phyloP scores from a whole-genome alignment of 208 protist species.

The Endotrypanum monterogeii region DNA sequence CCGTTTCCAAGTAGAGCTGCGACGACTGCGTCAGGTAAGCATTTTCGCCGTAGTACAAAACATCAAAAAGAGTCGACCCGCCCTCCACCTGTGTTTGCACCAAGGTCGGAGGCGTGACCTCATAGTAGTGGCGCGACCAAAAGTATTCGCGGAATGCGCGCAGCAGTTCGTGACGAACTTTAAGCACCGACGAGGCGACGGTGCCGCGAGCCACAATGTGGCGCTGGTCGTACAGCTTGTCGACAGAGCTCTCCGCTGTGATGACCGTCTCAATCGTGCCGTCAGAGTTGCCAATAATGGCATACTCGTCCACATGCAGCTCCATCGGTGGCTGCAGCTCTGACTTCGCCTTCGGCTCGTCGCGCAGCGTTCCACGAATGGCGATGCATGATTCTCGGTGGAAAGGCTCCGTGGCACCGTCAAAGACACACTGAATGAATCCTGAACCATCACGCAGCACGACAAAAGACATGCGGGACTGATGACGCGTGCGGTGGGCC shows the following conservation, averaged over 20 bases:
- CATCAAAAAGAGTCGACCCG: slow-evolving; percentile 97
- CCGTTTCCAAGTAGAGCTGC: slow-evolving; percentile 99
- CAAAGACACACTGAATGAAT: slow-evolving; percentile 96
- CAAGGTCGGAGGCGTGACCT: slow-evolving; percentile 98
- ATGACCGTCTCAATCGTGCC: slow-evolving; percentile 89
- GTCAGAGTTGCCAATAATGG: slow-evolving; percentile 83
- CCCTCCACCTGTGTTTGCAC: slow-evolving; percentile 99
- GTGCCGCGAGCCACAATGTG: slow-evolving; percentile 96
- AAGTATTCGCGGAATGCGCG: slow-evolving; percentile 97
- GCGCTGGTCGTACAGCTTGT: slow-evolving; percentile 94
- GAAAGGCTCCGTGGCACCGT: slow-evolving; percentile 73
- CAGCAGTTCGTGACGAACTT: slow-evolving; percentile 90
- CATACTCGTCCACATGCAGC: slow-evolving; percentile 89
- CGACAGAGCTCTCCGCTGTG: slow-evolving; percentile 90
- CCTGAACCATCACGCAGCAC: slow-evolving; percentile 96
- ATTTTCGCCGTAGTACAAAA: slow-evolving; percentile 97
- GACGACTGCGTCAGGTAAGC: slow-evolving; percentile 99
- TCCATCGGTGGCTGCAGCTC: slow-evolving; percentile 84
- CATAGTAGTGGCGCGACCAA: slow-evolving; percentile 84
- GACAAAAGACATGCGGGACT: slow-evolving; percentile 96
- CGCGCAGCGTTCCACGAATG: slow-evolving; percentile 70
- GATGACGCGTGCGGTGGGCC: slow-evolving; percentile 94
- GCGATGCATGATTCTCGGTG: slow-evolving; percentile 88
- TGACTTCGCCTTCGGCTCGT: slow-evolving; percentile 82
- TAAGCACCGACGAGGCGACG: slow-evolving; percentile 87